phyloP scores from a whole-genome alignment of 805 yeast genomes.

The Metschnikowia sp. region DNA sequence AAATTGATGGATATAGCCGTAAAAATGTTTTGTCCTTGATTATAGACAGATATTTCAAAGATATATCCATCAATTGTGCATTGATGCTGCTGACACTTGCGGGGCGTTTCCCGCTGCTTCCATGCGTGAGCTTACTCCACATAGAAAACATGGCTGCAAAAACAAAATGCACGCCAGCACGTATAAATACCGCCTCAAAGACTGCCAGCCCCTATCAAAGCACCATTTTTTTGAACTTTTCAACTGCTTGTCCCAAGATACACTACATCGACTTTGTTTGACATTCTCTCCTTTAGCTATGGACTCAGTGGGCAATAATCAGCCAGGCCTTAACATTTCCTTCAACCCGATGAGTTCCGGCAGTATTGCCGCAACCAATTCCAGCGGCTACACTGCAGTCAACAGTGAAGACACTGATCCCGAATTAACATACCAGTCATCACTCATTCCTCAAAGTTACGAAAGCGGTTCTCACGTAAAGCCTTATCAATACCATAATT shows the following conservation, averaged over 20 bases:
- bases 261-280: background rate
- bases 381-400: conserved; percentile 15
- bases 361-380: conserved; percentile 16
- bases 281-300: background rate
- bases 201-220: background rate
- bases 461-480: conserved; percentile 8
- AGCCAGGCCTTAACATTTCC: conserved; percentile 15
- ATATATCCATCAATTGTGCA: too few species aligned
- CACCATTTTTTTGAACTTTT: background rate
- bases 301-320: conserved; percentile 10
- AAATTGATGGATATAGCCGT: too few species aligned
- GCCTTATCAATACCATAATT: conserved; percentile 7
- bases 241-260: background rate
- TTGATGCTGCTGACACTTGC: background rate
- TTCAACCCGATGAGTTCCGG: conserved; percentile 17
- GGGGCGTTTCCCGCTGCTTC: conserved; percentile 1
- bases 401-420: conserved; percentile 15
- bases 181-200: conserved; percentile 10
- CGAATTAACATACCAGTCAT: conserved; percentile 10
- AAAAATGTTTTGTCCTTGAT: too few species aligned
- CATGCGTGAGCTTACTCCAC: conserved; percentile 8
- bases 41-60: too few species aligned
- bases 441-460: conserved; percentile 6
- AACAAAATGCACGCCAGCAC: conserved; percentile 8
- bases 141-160: conserved; percentile 14